Percentiles rank a stretch among this genome's conserved stretches.
These are phyloP conservation scores for Amanita rubescens DNA, from an alignment of 768 basidiomycete species.

Conservation along the genomic window DNA sequence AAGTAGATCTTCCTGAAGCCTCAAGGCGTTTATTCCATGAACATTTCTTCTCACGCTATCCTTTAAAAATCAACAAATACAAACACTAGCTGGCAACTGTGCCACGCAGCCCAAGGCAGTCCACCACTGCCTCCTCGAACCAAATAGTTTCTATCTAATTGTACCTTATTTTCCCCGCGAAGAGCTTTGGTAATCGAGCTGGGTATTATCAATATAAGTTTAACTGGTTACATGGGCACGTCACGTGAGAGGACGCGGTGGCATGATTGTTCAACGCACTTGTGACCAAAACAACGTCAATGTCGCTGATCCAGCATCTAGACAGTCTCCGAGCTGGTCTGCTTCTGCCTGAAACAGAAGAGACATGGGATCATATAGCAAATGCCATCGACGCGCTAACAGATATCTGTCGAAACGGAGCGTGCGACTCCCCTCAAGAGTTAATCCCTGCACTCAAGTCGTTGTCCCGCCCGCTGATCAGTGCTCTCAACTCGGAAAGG, in stretches of 20 bases:
- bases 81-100: neutral
- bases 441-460: conserved; percentile 44
- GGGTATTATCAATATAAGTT: too few relatives aligned
- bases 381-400: conserved; percentile 40
- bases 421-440: conserved; percentile 42
- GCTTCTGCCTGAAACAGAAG: conserved; percentile 59
- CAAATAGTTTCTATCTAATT: too few relatives aligned
- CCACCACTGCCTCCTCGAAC: too few relatives aligned
- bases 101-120: neutral
- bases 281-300: neutral
- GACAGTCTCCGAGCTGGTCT: conserved; percentile 33
- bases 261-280: too few relatives aligned
- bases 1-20: neutral
- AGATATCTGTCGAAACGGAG: conserved; percentile 43
- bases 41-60: conserved; percentile 4
- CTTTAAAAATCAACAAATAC: conserved; percentile 3
- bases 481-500: conserved; percentile 65
- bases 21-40: neutral
- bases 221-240: neutral
- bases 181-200: too few relatives aligned
- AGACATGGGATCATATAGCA: conserved; percentile 69
- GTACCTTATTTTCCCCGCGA: too few relatives aligned
- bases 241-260: neutral
- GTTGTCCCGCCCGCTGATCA: conserved; percentile 45
- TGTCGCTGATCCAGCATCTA: conserved; percentile 23